Conservation (phyloP, 208 protist species). For the Crithidia sp. region DNA sequence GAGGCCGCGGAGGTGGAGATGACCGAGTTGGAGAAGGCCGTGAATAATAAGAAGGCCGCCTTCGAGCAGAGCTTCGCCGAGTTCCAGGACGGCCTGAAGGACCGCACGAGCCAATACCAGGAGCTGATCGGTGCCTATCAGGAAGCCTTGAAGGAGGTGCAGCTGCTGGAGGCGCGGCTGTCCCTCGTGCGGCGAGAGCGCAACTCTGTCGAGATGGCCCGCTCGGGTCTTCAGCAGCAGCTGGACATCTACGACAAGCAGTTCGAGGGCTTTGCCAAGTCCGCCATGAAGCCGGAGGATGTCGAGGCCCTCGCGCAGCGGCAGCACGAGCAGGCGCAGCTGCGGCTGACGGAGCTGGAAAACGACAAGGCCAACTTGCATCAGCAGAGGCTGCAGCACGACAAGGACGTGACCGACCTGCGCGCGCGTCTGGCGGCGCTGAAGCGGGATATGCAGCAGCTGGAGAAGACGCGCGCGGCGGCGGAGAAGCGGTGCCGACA, state of each 20-base stretch:
- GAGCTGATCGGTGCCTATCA: constrained; percentile 57
- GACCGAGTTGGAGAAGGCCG: constrained; percentile 44
- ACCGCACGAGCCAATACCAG: constrained; percentile 46
- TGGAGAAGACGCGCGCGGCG: constrained; percentile 56
- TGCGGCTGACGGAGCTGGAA: constrained; percentile 50
- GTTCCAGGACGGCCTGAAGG: constrained; percentile 39
- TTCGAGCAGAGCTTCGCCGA: constrained; percentile 66
- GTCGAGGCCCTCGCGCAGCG: constrained; percentile 47
- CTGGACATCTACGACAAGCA: constrained; percentile 66
- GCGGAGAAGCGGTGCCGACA: constrained; percentile 79
- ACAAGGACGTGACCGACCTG: constrained; percentile 69
- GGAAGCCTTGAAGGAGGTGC: constrained; percentile 45
- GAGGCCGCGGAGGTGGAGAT: constrained; percentile 56
- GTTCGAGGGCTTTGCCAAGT: constrained; percentile 54
- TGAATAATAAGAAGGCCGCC: constrained; percentile 49
- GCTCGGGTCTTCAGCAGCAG: constrained; percentile 58
- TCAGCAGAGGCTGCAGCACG: constrained; percentile 62
- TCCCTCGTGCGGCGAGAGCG: constrained; percentile 59
- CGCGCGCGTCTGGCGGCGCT: constrained; percentile 52
- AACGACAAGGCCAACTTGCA: constrained; percentile 66
- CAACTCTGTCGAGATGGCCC: constrained; percentile 38
- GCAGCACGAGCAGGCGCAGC: constrained; percentile 55
- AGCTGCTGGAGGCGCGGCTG: constrained; percentile 57
- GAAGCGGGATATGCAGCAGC: constrained; percentile 58
- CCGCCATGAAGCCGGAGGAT: constrained; percentile 61